A percentile compares a stretch with the other conserved stretches of the same genome.
Conservation (phyloP, 768 basidiomycete genomes). For the Harrya chromipes region DNA sequence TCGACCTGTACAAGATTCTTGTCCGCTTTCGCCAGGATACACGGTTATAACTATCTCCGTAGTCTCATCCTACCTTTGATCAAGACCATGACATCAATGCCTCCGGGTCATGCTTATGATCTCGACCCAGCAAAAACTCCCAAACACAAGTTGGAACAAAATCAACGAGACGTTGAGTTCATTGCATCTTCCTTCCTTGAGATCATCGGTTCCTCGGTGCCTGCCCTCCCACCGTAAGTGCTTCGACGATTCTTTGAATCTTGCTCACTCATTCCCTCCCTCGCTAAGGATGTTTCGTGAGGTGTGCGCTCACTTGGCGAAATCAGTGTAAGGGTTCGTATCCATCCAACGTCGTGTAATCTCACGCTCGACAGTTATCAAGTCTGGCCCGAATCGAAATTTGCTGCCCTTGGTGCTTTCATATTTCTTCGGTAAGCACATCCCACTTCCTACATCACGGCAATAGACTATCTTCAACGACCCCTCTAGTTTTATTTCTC, state of each 20-base stretch:
- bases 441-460: not conserved
- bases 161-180: slow-evolving; percentile 66
- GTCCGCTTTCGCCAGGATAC: slow-evolving; percentile 82
- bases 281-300: slow-evolving; percentile 74
- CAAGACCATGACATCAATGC: slow-evolving; percentile 67
- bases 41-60: slow-evolving; percentile 90
- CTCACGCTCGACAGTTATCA: slow-evolving; percentile 42
- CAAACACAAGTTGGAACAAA: slow-evolving; percentile 61
- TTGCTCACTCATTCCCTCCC: not conserved
- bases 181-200: slow-evolving; percentile 75
- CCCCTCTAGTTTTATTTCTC: slow-evolving; percentile 76
- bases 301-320: slow-evolving; percentile 78
- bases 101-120: slow-evolving; percentile 72
- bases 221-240: slow-evolving; percentile 71
- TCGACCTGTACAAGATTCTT: slow-evolving; percentile 85
- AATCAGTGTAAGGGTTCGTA: slow-evolving; percentile 58
- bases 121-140: slow-evolving; percentile 64
- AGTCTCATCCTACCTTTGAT: slow-evolving; percentile 75
- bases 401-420: slow-evolving; percentile 83
- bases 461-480: slow-evolving; percentile 1
- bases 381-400: slow-evolving; percentile 77
- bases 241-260: not conserved
- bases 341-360: slow-evolving; percentile 3
- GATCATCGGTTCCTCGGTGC: slow-evolving; percentile 67
- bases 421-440: slow-evolving; percentile 74